Evolutionary conservation across 495 filamentous ascomycete genomes (phyloP).

Genomic region (Daldinia decipiens): DNA sequence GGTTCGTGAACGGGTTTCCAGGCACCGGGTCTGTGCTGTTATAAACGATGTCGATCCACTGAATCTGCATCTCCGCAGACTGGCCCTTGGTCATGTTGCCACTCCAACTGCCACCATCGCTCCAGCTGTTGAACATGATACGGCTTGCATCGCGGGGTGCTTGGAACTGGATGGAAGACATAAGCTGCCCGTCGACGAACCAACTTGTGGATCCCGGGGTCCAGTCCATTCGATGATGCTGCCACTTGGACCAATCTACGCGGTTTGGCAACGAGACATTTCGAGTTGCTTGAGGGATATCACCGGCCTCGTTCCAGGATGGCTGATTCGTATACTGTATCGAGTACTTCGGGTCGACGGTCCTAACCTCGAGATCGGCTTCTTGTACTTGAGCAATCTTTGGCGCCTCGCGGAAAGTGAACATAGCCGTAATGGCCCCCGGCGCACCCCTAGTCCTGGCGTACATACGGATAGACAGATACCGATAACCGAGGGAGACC

Average conservation of each 20-base stretch:
- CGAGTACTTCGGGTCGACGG: slow-evolving; percentile 61
- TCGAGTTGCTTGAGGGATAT: slow-evolving; percentile 56
- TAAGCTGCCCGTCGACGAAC: slow-evolving; percentile 69
- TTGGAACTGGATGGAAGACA: slow-evolving; percentile 68
- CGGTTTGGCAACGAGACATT: slow-evolving; percentile 57
- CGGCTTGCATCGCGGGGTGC: slow-evolving; percentile 67
- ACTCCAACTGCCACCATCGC: slow-evolving; percentile 76
- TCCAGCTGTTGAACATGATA: slow-evolving; percentile 78
- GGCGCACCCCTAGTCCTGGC: slow-evolving; percentile 61
- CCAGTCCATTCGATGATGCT: slow-evolving; percentile 79
- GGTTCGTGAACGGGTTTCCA: slow-evolving; percentile 29
- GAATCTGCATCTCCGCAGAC: slow-evolving; percentile 72
- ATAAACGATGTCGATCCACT: slow-evolving; percentile 78
- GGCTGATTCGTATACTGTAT: slow-evolving; percentile 83
- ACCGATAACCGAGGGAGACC: slow-evolving; percentile 61
- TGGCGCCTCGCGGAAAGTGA: slow-evolving; percentile 64
- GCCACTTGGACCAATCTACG: slow-evolving; percentile 71
- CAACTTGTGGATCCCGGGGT: slow-evolving; percentile 61
- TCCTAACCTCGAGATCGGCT: slow-evolving; percentile 80
- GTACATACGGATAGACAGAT: slow-evolving; percentile 69
- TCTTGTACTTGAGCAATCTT: slow-evolving; percentile 67
- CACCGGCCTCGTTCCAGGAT: slow-evolving; percentile 55
- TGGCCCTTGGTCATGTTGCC: slow-evolving; percentile 71
- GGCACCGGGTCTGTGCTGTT: slow-evolving; percentile 59
- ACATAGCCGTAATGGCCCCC: slow-evolving; percentile 75